phyloP scores from a whole-genome alignment of 129 eudicot genomes.

The Flaveria robusta region DNA sequence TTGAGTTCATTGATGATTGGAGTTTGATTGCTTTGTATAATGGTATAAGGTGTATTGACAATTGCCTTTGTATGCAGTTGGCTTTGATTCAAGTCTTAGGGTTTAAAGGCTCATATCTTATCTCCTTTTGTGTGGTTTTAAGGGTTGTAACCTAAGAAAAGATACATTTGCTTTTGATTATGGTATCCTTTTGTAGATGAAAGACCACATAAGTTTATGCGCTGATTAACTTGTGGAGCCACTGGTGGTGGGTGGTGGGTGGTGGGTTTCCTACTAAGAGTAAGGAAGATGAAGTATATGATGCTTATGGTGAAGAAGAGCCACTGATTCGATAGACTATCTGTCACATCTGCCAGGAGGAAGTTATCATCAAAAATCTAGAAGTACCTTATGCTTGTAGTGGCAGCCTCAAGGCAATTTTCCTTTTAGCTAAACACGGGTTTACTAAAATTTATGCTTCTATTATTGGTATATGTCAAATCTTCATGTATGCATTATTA shows the following conservation, averaged over 20 bases:
- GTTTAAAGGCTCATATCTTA: background rate
- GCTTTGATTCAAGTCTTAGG: slow-evolving; percentile 13
- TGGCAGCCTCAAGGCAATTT: slow-evolving; percentile 74
- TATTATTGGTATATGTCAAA: background rate
- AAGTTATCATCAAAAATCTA: slow-evolving; percentile 57
- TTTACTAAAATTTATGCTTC: slow-evolving; percentile 22
- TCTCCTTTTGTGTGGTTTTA: background rate
- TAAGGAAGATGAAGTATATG: slow-evolving; percentile 32
- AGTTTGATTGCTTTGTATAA: background rate
- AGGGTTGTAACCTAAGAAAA: background rate
- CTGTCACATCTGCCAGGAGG: slow-evolving; percentile 88
- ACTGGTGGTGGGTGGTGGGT: too few relatives aligned
- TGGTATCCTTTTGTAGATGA: slow-evolving; percentile 44
- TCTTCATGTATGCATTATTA: background rate
- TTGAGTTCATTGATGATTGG: background rate
- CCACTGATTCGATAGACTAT: slow-evolving; percentile 60
- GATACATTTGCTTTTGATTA: slow-evolving; percentile 21
- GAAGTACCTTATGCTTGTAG: slow-evolving; percentile 73
- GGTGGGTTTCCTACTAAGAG: slow-evolving; percentile 37
- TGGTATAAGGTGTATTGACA: background rate
- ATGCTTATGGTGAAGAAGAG: slow-evolving; percentile 46
- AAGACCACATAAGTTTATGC: slow-evolving; percentile 54
- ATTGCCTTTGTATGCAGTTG: background rate
- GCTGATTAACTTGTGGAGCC: slow-evolving; percentile 37
- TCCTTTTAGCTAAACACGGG: background rate